Conservation (phyloP, 2,329 filamentous ascomycete species). For the Westerdykella sp. region DNA sequence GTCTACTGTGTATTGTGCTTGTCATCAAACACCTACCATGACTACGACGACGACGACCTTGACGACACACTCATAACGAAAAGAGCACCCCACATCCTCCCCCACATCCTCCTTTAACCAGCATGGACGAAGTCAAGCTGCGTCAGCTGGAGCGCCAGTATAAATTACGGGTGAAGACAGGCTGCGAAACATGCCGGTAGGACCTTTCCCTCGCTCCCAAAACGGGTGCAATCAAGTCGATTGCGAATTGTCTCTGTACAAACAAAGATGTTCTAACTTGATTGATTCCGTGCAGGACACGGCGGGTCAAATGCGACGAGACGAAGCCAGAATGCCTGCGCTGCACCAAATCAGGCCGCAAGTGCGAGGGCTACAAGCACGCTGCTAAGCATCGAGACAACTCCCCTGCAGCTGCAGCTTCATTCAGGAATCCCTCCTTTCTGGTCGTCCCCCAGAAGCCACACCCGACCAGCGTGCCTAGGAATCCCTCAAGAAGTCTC, state of each 20-base stretch:
- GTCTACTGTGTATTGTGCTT: too few species aligned
- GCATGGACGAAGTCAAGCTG: conserved; percentile 21
- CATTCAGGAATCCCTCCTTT: conserved; percentile 22
- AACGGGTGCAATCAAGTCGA: neutral
- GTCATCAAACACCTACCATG: too few species aligned
- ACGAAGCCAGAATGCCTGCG: conserved; percentile 26
- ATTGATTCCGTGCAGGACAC: conserved; percentile 17
- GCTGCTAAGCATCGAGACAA: conserved; percentile 6
- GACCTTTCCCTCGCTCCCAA: neutral
- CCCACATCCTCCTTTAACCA: neutral
- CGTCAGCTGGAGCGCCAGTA: conserved; percentile 23
- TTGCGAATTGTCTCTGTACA: too few species aligned
- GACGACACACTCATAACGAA: too few species aligned
- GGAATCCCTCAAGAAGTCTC: conserved; percentile 14
- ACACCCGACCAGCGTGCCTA: conserved; percentile 7
- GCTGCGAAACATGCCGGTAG: conserved; percentile 28
- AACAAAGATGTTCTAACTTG: neutral
- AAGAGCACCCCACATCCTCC: neutral
- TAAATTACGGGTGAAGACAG: conserved; percentile 26
- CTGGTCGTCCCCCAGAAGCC: conserved; percentile 19
- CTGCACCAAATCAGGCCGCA: conserved; percentile 34
- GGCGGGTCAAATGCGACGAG: conserved; percentile 36
- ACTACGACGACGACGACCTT: too few species aligned
- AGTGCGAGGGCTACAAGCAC: conserved; percentile 34
- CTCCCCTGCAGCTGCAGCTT: conserved; percentile 15